Percentiles rank a stretch among this genome's conserved stretches.
phyloP scores from a whole-genome alignment of 202 grass and related monocot species.

The Setaria italica region DNA sequence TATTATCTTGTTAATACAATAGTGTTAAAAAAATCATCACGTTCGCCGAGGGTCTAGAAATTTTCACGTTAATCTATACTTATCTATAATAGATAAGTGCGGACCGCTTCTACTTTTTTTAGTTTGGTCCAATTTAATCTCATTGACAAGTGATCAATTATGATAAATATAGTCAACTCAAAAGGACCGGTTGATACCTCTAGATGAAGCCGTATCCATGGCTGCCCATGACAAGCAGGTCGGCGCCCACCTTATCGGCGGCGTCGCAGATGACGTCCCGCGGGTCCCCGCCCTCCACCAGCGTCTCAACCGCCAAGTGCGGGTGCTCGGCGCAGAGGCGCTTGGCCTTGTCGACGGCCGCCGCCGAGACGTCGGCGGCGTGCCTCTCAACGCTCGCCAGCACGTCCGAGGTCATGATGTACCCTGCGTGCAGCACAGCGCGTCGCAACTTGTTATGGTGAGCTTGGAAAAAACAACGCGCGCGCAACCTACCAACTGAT shows the following conservation, averaged over 20 bases:
- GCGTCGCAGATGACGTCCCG: slow-evolving; percentile 56
- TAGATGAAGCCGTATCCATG: slow-evolving; percentile 62
- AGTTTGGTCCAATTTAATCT: too few species aligned
- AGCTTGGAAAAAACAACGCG: too few species aligned
- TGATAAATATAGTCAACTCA: too few species aligned
- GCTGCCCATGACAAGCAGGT: slow-evolving; percentile 63
- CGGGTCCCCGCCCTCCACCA: slow-evolving; percentile 57
- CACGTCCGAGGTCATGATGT: slow-evolving; percentile 59
- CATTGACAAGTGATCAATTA: too few species aligned
- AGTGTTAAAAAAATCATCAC: too few species aligned
- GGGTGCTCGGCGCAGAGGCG: slow-evolving; percentile 41
- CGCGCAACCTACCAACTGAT: too few species aligned
- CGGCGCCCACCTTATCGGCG: slow-evolving; percentile 27
- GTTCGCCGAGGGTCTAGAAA: too few species aligned
- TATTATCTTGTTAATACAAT: not conserved
- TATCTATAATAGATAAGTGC: too few species aligned
- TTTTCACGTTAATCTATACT: too few species aligned
- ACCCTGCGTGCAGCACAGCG: slow-evolving; percentile 20
- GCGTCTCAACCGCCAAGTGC: slow-evolving; percentile 52
- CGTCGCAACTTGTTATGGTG: too few species aligned
- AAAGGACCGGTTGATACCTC: slow-evolving; percentile 26
- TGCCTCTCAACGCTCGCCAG: slow-evolving; percentile 51
- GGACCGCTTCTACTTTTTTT: too few species aligned
- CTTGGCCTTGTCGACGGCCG: slow-evolving; percentile 44
- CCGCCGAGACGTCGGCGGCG: slow-evolving; percentile 35